Conservation (phyloP, 495 filamentous ascomycete species). For the Penicillium paradoxum region DNA sequence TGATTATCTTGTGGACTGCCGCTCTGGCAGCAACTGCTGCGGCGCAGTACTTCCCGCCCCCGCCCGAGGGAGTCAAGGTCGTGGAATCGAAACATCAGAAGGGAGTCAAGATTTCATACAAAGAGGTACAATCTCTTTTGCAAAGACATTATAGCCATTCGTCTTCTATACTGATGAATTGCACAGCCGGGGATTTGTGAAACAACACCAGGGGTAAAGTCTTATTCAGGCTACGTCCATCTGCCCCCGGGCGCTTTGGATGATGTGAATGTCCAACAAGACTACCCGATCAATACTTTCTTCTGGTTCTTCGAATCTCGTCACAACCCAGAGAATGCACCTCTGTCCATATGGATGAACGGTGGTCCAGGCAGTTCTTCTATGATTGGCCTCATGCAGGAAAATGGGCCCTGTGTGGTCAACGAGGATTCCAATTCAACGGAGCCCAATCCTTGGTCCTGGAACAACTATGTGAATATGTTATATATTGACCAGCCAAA, state of each 20-base stretch:
- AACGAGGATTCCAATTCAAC: slow-evolving; percentile 50
- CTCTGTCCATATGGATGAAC: slow-evolving; percentile 52
- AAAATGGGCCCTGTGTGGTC: slow-evolving; percentile 59
- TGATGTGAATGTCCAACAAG: slow-evolving; percentile 30
- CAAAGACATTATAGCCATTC: no score
- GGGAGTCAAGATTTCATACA: slow-evolving; percentile 59
- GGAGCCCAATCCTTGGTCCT: slow-evolving; percentile 51
- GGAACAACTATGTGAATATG: slow-evolving; percentile 60
- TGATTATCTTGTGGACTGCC: slow-evolving; percentile 2
- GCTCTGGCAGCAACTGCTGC: slow-evolving; percentile 19
- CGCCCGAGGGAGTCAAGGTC: slow-evolving; percentile 46
- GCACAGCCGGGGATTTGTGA: slow-evolving; percentile 47
- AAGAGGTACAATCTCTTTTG: slow-evolving; percentile 41
- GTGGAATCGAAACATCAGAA: slow-evolving; percentile 54
- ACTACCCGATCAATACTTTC: slow-evolving; percentile 40
- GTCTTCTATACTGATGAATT: slow-evolving; percentile 7
- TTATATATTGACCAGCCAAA: slow-evolving; percentile 63
- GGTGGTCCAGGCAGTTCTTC: slow-evolving; percentile 54
- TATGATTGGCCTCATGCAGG: slow-evolving; percentile 59
- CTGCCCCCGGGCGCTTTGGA: slow-evolving; percentile 32
- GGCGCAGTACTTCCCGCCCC: slow-evolving; percentile 53
- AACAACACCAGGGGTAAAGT: slow-evolving; percentile 45
- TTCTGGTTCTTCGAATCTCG: slow-evolving; percentile 47
- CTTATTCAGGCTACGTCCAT: slow-evolving; percentile 41
- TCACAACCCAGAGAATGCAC: slow-evolving; percentile 44